phyloP scores from a whole-genome alignment of 1,139 yeast species.

The Yamadazyma sp. region DNA sequence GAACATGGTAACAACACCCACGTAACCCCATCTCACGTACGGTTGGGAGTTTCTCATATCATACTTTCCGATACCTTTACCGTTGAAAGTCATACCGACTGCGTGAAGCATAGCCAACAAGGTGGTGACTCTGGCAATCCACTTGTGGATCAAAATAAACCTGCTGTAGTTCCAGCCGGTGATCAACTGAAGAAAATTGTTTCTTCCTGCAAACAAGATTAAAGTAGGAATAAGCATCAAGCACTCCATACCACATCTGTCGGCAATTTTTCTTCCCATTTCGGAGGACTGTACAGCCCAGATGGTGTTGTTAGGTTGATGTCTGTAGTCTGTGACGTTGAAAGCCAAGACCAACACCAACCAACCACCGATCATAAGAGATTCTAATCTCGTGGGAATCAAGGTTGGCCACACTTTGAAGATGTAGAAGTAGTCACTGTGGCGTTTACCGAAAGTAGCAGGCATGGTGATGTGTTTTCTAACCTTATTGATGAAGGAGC shows the following conservation, averaged over 20 bases:
- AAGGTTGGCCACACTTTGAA: constrained; percentile 32
- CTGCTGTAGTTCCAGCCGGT: constrained; percentile 69
- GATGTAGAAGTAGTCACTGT: constrained; percentile 35
- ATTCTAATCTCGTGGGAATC: constrained; percentile 67
- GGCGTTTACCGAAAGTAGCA: constrained; percentile 43
- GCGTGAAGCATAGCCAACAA: constrained; percentile 50
- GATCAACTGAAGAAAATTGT: constrained; percentile 60
- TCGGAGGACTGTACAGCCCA: constrained; percentile 35
- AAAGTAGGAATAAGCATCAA: constrained; percentile 51
- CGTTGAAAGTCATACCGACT: constrained; percentile 45
- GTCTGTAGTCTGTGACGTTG: constrained; percentile 39
- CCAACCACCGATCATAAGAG: constrained; percentile 50
- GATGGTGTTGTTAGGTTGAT: constrained; percentile 33
- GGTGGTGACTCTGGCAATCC: constrained; percentile 55
- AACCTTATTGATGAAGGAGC: constrained; percentile 31
- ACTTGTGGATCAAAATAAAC: constrained; percentile 64
- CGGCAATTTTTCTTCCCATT: constrained; percentile 57
- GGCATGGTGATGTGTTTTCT: constrained; percentile 50
- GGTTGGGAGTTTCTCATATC: constrained; percentile 33
- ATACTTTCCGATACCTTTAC: constrained; percentile 34
- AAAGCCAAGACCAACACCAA: constrained; percentile 50
- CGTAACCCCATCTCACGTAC: constrained; percentile 57
- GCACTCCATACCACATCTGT: constrained; percentile 56
- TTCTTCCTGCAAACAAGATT: constrained; percentile 63
- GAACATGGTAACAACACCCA: constrained; percentile 39